Evolutionary conservation across 2,329 filamentous ascomycete species (phyloP), one percentile per base, ranked within the genome.

Genomic region (Curvularia sp.): DNA sequence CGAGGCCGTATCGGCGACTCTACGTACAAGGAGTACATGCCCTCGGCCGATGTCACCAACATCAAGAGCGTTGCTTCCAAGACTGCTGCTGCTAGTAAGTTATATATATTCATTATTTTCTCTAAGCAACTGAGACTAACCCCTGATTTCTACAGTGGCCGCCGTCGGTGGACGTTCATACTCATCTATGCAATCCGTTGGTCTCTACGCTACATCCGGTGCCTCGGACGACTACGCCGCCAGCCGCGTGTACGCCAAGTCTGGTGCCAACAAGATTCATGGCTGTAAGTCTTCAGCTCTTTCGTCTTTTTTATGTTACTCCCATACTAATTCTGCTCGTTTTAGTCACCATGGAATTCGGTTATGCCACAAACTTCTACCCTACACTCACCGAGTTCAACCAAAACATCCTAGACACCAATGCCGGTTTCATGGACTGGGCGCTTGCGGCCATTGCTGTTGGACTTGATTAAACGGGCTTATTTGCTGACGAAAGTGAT

Each of bases 11-110:
- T 81, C 1, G 76, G 78, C 26, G 76, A 81, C 43, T 72, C 84
- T 86, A 91, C 77, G 83, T 80, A 79, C 71, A 74, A 71, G 56
- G 78, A 80, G 67, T 79, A 79, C 66, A 76, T 78, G 15, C 72
- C 75, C n/a, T 57, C 71, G 3, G 47, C 70, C 9, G 76, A 79
- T 44, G 60, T 64, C n/a, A 68, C 67, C 33, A 74, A 74, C 60
- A 72, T 76, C 62, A 72, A 64, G 53, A 68, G 61, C 18, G 75
- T 76, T 7, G 73, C 75, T 2, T 63, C 69, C 4, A 73, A 70
- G 46, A 76, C 71, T 1, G 68, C 74, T 13, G 70, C 72, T 4
- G 75, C 73, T 5, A 63, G 55, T 57, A 31, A 31, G 55, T 53
- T 39, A 7, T 8, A n/a, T 24, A 24, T 35, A 13, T 28, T 38